phyloP scores from a whole-genome alignment of 805 yeast species.

The Saturnispora besseyi region DNA sequence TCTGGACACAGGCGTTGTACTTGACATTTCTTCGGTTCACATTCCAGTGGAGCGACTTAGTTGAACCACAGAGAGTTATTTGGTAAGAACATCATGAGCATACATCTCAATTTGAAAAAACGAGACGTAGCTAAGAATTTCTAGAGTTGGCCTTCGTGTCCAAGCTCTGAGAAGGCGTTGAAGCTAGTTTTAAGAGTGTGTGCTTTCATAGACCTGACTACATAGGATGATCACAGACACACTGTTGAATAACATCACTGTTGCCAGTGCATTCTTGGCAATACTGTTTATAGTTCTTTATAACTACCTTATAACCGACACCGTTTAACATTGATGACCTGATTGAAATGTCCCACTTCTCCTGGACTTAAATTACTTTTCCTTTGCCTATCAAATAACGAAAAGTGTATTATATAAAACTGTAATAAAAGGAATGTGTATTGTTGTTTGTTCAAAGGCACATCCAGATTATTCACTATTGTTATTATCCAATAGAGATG shows the following conservation, averaged over 20 bases:
- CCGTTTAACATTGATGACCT: neutral
- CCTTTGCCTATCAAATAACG: no score
- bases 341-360: neutral
- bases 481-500: conserved; percentile 80
- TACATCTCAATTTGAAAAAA: neutral
- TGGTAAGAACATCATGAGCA: conserved; percentile 46
- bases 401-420: neutral
- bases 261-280: conserved; percentile 1
- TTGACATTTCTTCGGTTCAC: conserved; percentile 50
- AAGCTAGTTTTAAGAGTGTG: no score
- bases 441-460: conserved; percentile 53
- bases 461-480: conserved; percentile 73
- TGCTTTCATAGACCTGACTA: no score
- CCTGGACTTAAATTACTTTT: no score
- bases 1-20: conserved; percentile 45
- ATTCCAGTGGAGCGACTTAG: conserved; percentile 61
- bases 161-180: no score
- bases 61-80: conserved; percentile 66
- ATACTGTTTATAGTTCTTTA: neutral
- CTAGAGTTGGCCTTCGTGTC: neutral
- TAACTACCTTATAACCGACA: conserved; percentile 1
- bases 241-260: conserved; percentile 1
- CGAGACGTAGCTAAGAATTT: neutral
- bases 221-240: conserved; percentile 5
- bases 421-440: conserved; percentile 55